Percentiles rank a stretch among this genome's conserved stretches.
phyloP scores from a whole-genome alignment of 495 filamentous ascomycete species.

The Trypethelium eluteriae region DNA sequence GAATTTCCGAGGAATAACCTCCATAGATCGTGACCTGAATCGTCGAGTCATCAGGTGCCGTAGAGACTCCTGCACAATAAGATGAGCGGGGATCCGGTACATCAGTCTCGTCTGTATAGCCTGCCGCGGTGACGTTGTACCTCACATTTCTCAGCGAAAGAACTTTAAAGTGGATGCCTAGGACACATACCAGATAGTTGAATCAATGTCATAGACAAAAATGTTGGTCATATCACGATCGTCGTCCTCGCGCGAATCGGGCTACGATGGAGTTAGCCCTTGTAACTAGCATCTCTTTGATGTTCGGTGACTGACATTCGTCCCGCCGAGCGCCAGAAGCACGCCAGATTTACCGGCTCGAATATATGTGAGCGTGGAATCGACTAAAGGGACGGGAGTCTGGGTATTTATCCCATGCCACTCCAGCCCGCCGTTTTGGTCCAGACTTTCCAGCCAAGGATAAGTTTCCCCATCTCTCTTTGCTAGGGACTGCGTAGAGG shows the following conservation, averaged over 20 bases:
- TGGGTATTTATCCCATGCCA: not conserved
- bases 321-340: not conserved
- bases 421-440: too few relatives aligned
- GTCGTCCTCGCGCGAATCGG: not conserved
- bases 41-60: not conserved
- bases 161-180: not conserved
- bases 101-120: not conserved
- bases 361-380: not conserved
- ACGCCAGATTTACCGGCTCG: not conserved
- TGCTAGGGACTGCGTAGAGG: not conserved
- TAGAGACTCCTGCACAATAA: not conserved
- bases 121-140: not conserved
- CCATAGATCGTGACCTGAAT: not conserved
- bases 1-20: not conserved
- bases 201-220: not conserved
- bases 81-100: not conserved
- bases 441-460: not conserved
- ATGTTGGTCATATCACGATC: constrained; percentile 2
- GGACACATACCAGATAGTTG: not conserved
- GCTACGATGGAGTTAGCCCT: too few relatives aligned
- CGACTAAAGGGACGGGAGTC: not conserved
- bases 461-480: not conserved
- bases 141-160: not conserved
- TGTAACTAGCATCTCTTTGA: too few relatives aligned
- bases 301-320: not conserved